Base-by-base conservation (phyloP, 1,139 yeast species). In the Zhuliangozyma parablackwelliae region DNA sequence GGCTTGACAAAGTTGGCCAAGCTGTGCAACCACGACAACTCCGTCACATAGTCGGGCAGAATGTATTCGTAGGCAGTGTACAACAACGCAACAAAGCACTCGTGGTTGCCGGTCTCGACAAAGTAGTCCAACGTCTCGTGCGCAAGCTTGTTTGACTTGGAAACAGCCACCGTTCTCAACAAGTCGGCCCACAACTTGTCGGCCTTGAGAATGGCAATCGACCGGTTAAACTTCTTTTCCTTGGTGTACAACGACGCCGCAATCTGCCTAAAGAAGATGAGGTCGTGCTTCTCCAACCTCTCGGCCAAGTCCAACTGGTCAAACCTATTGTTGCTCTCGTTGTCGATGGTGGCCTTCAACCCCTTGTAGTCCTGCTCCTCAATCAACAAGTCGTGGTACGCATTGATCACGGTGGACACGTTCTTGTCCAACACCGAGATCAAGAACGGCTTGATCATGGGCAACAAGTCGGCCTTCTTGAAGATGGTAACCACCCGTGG, bases 291-390 rank as follows among this genome's bases (percentile, higher is more conserved):
- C 66, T 92, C 99, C 49, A 92, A 78, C 61, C 97, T 80, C 56
- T 82, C 83, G 39, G 98, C 99, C 52, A 92, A 76, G 40, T 87
- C 97, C 51, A 94, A 71, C 40, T 94, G 87, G 61, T 92, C 96
- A 64, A 82, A 92, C 61, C 95, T 80, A 65, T 90, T 96, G 61
- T 84, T 85, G 28, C 88, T 75, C 50, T 69, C 75, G 42, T 65
- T 69, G 47, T 90, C 97, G 49, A 92, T 90, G 29, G 94, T 86
- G 46, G 83, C 82, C 51, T 84, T 80, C 57, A 92, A 74, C 11
- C 96, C 82, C 65, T 88, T 87, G 72, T 92, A 80, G 60, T 92
- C 97, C 63, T 89, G 95, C 65, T 92, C 98, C 69, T 92, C 99
- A 47, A 92, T 89, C 64, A 94, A 75, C 56, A 92, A 68, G 54